Evolutionary conservation across 192 early-diverging fungal species (phyloP).

Genomic region (Linnemannia zychae): DNA sequence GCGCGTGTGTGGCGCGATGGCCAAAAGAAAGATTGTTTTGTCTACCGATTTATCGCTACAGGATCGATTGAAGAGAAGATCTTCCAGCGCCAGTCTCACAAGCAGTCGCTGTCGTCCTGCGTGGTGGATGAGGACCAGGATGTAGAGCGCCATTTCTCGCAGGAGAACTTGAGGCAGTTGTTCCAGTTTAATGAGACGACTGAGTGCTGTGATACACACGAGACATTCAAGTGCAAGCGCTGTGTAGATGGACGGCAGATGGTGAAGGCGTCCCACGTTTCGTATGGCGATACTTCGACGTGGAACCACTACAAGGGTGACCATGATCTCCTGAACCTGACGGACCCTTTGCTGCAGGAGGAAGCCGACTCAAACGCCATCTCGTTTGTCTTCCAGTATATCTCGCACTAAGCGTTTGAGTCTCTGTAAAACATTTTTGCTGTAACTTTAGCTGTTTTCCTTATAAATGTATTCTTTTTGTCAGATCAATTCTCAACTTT

Average conservation of each 20-base stretch:
- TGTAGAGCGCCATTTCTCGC: slow-evolving; percentile 94
- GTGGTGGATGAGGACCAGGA: slow-evolving; percentile 96
- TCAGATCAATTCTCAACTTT: too few species aligned
- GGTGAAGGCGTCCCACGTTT: slow-evolving; percentile 70
- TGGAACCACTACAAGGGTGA: slow-evolving; percentile 82
- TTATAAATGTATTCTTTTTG: too few species aligned
- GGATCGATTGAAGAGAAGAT: slow-evolving; percentile 99
- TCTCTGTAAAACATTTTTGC: not conserved
- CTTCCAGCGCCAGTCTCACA: slow-evolving; percentile 93
- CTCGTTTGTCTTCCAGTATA: slow-evolving; percentile 88
- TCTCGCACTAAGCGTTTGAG: slow-evolving; percentile 61
- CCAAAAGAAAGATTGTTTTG: slow-evolving; percentile 85
- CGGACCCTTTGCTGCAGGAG: slow-evolving; percentile 72
- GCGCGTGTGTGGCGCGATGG: slow-evolving; percentile 93
- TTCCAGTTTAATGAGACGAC: slow-evolving; percentile 84
- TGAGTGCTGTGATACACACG: slow-evolving; percentile 90
- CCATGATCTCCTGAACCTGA: slow-evolving; percentile 66
- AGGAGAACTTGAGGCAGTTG: slow-evolving; percentile 89
- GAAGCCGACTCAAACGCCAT: slow-evolving; percentile 72
- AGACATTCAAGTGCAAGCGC: slow-evolving; percentile 95
- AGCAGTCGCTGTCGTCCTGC: slow-evolving; percentile 89
- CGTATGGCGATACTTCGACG: slow-evolving; percentile 82
- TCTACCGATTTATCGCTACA: slow-evolving; percentile 98
- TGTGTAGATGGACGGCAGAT: slow-evolving; percentile 91
- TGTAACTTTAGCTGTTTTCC: too few species aligned